Base-by-base conservation (phyloP, 768 basidiomycete species). In the Collybia mongolica region DNA sequence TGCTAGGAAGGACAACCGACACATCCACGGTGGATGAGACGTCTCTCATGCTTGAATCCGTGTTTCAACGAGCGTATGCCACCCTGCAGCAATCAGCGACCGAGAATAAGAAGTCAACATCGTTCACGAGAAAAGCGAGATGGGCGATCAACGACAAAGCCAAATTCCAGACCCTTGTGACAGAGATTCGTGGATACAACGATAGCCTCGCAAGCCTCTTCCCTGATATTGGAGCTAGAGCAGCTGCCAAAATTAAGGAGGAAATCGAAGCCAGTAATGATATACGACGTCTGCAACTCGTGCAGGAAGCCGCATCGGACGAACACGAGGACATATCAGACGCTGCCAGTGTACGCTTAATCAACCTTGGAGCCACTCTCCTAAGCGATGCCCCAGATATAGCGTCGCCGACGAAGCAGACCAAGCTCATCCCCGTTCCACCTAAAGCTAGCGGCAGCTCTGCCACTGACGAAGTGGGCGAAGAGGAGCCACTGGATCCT, bases 301-400 rank as follows among this genome's bases (percentile, higher is more conserved):
- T 44, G 2, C 19, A 26, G 23, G 42, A 44, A 26, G 42, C 42
- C 7, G 23, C 42, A 23, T 23, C 42, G 6, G 18, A 44, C 3
- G 22, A 24, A 5, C 23, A 44, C 22, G 20, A 49, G 8, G 48
- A 49, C 17, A 49, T 49, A 15, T 49, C 48, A 11, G 41, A 44
- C 14, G 14, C 23, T 17, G 48, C 39, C 20, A 28, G 41, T 28
- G 39, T 49, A 20, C 36, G 48, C 5, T 26, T 26, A 7, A 26
- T 3, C 7, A 7, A 7, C 24, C 24, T 26, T 4, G 24, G 24
- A 26, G 24, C 24, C 7, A 7, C 24, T 26, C 24, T 26, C 7
- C 7, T 26, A 26, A 26, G 24, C 7, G 7, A 7, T 26, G 4
- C 24, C 4, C 24, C 24, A 26, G 4, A 26, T 3, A 7, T 26